phyloP scores from a whole-genome alignment of 2,329 filamentous ascomycete genomes.

The Monosporascus sp. region DNA sequence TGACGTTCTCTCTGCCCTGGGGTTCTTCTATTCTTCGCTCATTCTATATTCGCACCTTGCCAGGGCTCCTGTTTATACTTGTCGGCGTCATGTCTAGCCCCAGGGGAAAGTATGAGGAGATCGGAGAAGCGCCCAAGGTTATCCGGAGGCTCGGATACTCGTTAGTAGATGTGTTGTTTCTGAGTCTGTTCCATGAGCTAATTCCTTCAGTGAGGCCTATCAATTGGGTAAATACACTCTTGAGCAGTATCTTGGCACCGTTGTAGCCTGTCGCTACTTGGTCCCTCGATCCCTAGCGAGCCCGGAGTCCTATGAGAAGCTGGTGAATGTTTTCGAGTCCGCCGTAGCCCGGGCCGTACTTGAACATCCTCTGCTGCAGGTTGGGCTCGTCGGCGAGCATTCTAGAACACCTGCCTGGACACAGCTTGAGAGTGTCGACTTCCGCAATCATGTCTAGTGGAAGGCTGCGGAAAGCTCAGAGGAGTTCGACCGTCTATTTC shows the following conservation, averaged over 20 bases:
- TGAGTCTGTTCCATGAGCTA: background rate
- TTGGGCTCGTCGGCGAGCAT: slow-evolving; percentile 9
- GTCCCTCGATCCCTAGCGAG: slow-evolving; percentile 1
- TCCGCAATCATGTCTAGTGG: slow-evolving; percentile 11
- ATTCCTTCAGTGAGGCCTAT: slow-evolving; percentile 7
- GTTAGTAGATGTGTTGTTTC: background rate
- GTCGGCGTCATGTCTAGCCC: background rate
- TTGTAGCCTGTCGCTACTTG: slow-evolving; percentile 11
- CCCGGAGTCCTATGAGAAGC: background rate
- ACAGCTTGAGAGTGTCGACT: slow-evolving; percentile 8
- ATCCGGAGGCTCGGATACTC: background rate
- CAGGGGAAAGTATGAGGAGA: background rate
- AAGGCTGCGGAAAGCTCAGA: background rate
- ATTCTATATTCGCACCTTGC: too few relatives aligned
- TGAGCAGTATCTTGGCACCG: slow-evolving; percentile 7
- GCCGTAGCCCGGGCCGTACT: slow-evolving; percentile 8
- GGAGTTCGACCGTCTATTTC: slow-evolving; percentile 6
- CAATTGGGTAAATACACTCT: slow-evolving; percentile 7
- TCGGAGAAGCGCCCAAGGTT: background rate
- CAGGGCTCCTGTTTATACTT: too few relatives aligned
- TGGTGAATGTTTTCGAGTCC: slow-evolving; percentile 4
- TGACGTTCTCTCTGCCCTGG: too few relatives aligned
- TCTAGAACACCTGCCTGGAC: slow-evolving; percentile 10
- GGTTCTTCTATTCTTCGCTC: too few relatives aligned
- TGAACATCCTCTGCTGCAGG: slow-evolving; percentile 9